Evolutionary conservation across 2,329 filamentous ascomycete genomes (phyloP).

Genomic region (Trichoderma cornu-damae): DNA sequence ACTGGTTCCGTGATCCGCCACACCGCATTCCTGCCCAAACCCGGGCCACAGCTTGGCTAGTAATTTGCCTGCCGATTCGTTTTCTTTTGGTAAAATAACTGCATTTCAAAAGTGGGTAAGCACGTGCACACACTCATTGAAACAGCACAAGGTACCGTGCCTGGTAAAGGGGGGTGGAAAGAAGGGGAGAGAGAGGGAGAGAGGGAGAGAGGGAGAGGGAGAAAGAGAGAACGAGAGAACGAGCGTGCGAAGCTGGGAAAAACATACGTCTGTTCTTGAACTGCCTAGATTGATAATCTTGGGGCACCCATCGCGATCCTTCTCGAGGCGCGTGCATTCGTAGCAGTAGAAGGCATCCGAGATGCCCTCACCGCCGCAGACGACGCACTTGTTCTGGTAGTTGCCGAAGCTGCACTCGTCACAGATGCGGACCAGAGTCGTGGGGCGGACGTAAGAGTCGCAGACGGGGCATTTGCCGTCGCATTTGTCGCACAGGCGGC

Average conservation of each 20-base stretch:
- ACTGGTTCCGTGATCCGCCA: slow-evolving; percentile 13
- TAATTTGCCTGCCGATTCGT: slow-evolving; percentile 56
- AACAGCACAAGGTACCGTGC: not conserved
- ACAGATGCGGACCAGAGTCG: slow-evolving; percentile 95
- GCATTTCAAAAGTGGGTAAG: slow-evolving; percentile 15
- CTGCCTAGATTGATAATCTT: slow-evolving; percentile 99
- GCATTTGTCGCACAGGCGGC: slow-evolving; percentile 98
- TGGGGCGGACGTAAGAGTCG: slow-evolving; percentile 97
- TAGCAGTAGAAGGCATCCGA: slow-evolving; percentile 99
- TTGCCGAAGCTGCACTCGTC: slow-evolving; percentile 99
- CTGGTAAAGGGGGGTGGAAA: no score
- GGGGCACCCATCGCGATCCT: slow-evolving; percentile 93
- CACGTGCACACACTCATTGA: not conserved
- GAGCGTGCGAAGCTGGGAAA: not conserved
- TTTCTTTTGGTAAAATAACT: slow-evolving; percentile 64
- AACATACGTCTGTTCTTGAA: slow-evolving; percentile 81
- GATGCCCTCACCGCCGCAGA: slow-evolving; percentile 96
- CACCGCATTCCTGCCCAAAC: slow-evolving; percentile 36
- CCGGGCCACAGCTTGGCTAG: slow-evolving; percentile 47
- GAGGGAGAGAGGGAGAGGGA: no score
- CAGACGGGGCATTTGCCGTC: slow-evolving; percentile 99
- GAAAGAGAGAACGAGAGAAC: not conserved
- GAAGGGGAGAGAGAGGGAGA: not conserved
- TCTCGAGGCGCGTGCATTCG: slow-evolving; percentile 93
- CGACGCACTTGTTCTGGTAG: slow-evolving; percentile 99